Evolutionary conservation across 1,284 basidiomycete genomes (phyloP), one percentile per base, ranked within the genome.

Genomic region (Coniferiporia weirii): DNA sequence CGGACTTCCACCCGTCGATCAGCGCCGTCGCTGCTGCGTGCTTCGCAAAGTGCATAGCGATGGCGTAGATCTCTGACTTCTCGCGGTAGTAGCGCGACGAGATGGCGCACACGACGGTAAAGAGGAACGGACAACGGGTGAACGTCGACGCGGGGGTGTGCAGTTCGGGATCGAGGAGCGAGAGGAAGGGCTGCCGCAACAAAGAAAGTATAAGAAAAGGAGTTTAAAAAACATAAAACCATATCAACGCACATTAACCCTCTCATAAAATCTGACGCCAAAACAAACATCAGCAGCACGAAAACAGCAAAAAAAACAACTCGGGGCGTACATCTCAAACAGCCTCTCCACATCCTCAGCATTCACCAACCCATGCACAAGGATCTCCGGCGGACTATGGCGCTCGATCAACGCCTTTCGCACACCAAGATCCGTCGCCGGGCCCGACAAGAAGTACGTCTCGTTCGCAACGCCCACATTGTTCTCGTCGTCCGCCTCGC

Each of bases 1-100:
- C 74, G 3, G 77, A 79, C 71, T 92, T 92, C 85, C 86, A 91
- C 53, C 89, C 89, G 67, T 90, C 85, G 54, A 89, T 85, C 46
- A 92, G 76, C 6, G 87, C 85, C 61, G 85, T 88, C 1, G 89
- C 87, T 1, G 88, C 89, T 0, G 89, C 85, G 61, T 87, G 84
- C 67, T 89, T 90, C 1, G 90, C 89, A 62, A 91, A 91, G 69
- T 91, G 89, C 90, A 92, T 92, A 8, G 89, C 89, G 63, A 91
- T 85, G 1, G 87, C 86, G 66, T 91, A 91, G 53, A 91, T 85
- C 67, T 89, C 85, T 0, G 87, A 85, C 66, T 89, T 91, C 52
- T 85, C 84, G 3, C 76, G 67, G 67, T 89, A 88, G 67, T 88
- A 90, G 20, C 89, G 76, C 0, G 87, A 89, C 0, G 89, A 82